Evolutionary conservation across 2,329 filamentous ascomycete species (phyloP).

Genomic region (Fulvia fulva): DNA sequence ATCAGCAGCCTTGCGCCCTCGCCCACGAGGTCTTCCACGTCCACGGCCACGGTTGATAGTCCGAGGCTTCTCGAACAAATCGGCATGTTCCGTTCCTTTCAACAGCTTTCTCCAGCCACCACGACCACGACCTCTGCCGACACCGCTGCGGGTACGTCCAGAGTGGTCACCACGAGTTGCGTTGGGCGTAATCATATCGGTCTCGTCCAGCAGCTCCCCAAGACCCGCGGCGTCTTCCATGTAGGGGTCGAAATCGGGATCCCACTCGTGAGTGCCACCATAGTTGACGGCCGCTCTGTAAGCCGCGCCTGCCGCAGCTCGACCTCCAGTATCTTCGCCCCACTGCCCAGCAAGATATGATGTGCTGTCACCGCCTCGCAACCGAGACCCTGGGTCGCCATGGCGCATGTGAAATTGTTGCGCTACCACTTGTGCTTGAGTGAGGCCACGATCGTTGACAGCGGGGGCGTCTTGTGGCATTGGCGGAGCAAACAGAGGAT

Average conservation of each 20-base stretch:
- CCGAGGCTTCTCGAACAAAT: constrained; percentile 12
- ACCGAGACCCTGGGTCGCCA: background rate
- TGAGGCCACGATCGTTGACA: background rate
- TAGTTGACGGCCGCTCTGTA: background rate
- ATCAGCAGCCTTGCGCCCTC: constrained; percentile 57
- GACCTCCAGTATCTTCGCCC: background rate
- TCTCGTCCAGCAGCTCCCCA: background rate
- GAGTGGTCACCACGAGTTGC: constrained; percentile 1
- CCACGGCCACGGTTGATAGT: constrained; percentile 6
- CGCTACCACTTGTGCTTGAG: background rate
- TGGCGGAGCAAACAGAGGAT: background rate
- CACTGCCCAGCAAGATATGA: background rate
- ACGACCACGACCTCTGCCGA: constrained; percentile 22
- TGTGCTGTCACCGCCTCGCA: background rate
- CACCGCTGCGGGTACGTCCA: constrained; percentile 10
- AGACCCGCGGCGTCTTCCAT: background rate
- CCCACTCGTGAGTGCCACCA: background rate
- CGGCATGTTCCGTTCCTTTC: constrained; percentile 34
- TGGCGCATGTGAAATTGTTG: background rate
- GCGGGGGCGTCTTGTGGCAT: background rate
- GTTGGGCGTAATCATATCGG: background rate
- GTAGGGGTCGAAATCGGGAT: background rate
- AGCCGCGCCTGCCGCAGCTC: background rate
- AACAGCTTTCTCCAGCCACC: constrained; percentile 32
- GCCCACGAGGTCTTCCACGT: constrained; percentile 18